Base-by-base conservation (phyloP, 1,284 basidiomycete species). In the Pyrrhoderma noxium region DNA sequence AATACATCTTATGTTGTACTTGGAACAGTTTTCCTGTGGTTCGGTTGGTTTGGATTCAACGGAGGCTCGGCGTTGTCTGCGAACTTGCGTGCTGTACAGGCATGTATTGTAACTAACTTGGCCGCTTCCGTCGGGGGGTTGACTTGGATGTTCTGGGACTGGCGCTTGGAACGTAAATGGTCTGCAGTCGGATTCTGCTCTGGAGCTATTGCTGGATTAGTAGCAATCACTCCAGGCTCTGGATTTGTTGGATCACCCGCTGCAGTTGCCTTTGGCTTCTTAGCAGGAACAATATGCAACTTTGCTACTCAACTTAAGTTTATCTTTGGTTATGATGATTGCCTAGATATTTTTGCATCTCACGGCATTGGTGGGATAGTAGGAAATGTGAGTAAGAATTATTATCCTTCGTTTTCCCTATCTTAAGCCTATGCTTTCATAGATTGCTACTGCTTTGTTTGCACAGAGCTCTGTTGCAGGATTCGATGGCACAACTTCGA, bases 71-170 rank as follows among this genome's bases (percentile, higher is more conserved):
- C 90, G 8, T 74, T 92, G 54, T 77, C 80, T 31, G 92, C 92
- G 58, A 95, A 95, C 72, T 71, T 96, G 48, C 81, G 93, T 53
- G 93, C 92, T 1, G 80, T 86, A 36, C 82, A 89, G 69, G 93
- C 93, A 16, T 91, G 89, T 70, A 87, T 94, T 57, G 90, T 95
- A 56, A 99, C 94, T 61, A 96, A 97, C 72, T 67, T 93, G 41
- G 83, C 91, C 1, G 91, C 91, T 2, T 80, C 80, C 52, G 82
- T 89, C 34, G 93, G 87, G 46, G 95, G 90, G 11, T 57, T 98
- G 55, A 94, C 92, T 11, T 99, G 95, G 94, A 93, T 97, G 90
- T 68, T 93, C 51, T 84, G 80, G 84, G 94, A 98, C 72, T 94
- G 85, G 69, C 82, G 93, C 53, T 79, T 96, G 54, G 93, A 96